Evolutionary conservation across 164 flowering plant species (phyloP), one percentile per base, ranked within the genome.

Genomic region (Umbilicus rupestris): DNA sequence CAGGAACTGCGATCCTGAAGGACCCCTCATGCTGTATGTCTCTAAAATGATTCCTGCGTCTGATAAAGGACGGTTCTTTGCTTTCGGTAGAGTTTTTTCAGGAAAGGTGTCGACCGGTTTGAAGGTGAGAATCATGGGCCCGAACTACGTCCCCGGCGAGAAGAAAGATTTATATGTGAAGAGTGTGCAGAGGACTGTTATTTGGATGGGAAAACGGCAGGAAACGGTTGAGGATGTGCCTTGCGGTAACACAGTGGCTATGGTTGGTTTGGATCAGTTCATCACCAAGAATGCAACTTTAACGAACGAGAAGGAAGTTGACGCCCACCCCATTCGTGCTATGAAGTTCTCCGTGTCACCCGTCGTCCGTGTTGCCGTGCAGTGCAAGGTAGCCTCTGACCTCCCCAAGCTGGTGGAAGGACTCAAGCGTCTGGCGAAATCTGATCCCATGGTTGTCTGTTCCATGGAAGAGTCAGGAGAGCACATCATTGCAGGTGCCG

Each of bases 401-500:
- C 47, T 45, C 2, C 47, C 47, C 4, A 45, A 45, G 19, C 47
- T 45, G 14, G 47, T 45, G 14, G 47, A 45, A 45, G 47, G 47
- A 14, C 47, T 45, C 19, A 45, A 45, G 16, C 47, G 47, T 45
- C 16, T 45, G 2, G 47, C 47, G 19, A 45, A 45, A n/a, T 45
- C 47, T 14, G 47, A 45, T 15, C 47, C 47, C 16, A 47, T 47
- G 52, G 52, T 47, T 47, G 52, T 47, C 8, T 47, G 52, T 47
- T 47, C 52, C 0, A 47, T 47, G 5, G 52, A 47, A 8, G 52
- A 47, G 22, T 47, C 52, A 1, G 52, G 52, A n/a, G 52, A 47
- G 52, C 52, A 47, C 7, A 47, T 47, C 52, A 47, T 47, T 47
- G 52, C 52, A 16, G 52, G 52, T 17, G 52, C 52, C 19, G 52